Evolutionary conservation across 305 asterid species (phyloP), one percentile per base, ranked within the genome.

Genomic region (Coffea humblotiana): DNA sequence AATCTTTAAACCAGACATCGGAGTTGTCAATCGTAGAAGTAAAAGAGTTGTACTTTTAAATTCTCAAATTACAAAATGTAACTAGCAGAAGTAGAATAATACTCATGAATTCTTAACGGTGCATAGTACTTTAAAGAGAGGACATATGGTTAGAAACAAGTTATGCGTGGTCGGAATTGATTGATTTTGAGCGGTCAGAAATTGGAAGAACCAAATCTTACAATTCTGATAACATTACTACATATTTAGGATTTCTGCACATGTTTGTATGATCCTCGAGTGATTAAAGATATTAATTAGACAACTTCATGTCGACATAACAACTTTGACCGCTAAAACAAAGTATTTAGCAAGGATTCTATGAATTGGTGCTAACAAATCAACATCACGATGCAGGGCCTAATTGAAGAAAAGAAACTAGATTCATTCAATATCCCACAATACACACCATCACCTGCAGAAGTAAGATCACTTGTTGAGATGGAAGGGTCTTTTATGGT

Each of bases 391-490:
- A 2, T 80, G 81, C 76, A 89, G 93, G 93, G 93, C 23, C 7
- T 85, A 2, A 83, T 91, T 8, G 89, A 90, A 75, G 89, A 89
- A 81, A 87, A 87, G 60, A 88, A 87, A 78, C 45, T 92, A 1
- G 83, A 85, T 37, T 81, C 88, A 0, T 91, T 92, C 90, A 83
- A 90, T 88, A 79, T 92, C 68, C 97, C 94, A 25, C 85, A 84
- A 1, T 91, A 88, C 88, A 86, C 91, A 25, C 95, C 94, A 40
- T 91, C 91, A 10, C 90, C 90, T 0, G 75, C 25, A 10, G 94
- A 92, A 72, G 85, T 92, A 51, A 76, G n/a, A 78, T 51, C 29
- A 21, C 63, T 78, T 65, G 90, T 92, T 10, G 90, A 85, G 10
- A 84, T 85, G 58, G 91, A 92, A 58, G 91, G 89, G 27, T 90